Conservation (phyloP, 768 basidiomycete species). For the Kwoniella heveanensis region DNA sequence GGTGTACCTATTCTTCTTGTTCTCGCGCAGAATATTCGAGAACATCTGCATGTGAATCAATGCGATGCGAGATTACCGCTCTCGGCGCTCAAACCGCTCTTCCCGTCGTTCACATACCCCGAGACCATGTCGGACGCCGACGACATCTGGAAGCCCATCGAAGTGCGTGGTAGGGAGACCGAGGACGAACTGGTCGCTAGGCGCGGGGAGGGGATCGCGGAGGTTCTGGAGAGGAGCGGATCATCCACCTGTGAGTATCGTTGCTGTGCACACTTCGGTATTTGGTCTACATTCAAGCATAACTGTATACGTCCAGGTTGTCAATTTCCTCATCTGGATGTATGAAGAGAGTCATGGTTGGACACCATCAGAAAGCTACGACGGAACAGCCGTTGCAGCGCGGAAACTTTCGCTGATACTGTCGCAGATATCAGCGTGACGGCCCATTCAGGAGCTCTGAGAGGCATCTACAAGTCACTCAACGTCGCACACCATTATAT, state of each 20-base stretch:
- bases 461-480: slow-evolving; percentile 29
- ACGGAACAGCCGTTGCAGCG: no score
- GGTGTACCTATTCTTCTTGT: neutral
- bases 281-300: no score
- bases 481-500: slow-evolving; percentile 22
- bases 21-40: slow-evolving; percentile 29
- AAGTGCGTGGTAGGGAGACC: slow-evolving; percentile 26
- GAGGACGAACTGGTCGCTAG: slow-evolving; percentile 34
- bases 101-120: slow-evolving; percentile 30
- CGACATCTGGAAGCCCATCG: slow-evolving; percentile 19
- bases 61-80: slow-evolving; percentile 26
- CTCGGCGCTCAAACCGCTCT: slow-evolving; percentile 13
- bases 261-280: no score
- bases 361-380: no score
- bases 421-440: slow-evolving; percentile 38
- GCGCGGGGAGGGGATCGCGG: slow-evolving; percentile 24
- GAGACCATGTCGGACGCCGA: slow-evolving; percentile 24
- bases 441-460: slow-evolving; percentile 33
- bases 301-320: no score
- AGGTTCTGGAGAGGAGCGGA: slow-evolving; percentile 22
- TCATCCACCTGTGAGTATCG: slow-evolving; percentile 27
- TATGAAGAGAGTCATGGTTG: no score
- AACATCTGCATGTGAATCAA: slow-evolving; percentile 37
- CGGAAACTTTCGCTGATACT: neutral
- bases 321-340: no score